Base-by-base conservation (phyloP, 2,329 filamentous ascomycete species). In the Rhinocladiella similis region DNA sequence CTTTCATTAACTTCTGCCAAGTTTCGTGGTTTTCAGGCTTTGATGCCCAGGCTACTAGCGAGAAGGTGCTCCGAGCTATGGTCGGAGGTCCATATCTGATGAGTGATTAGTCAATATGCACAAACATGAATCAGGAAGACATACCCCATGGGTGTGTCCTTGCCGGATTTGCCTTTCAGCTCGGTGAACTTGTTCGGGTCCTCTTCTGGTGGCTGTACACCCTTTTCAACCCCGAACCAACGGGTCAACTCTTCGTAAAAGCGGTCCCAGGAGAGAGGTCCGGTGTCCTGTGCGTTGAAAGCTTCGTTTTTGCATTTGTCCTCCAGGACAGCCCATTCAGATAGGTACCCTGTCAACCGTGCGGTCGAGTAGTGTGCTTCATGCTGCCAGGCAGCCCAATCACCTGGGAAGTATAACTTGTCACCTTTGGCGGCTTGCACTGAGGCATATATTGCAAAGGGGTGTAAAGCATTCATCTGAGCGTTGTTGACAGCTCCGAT, bases 261-360 rank as follows among this genome's bases (percentile, higher is more conserved):
- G 20, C 73, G 70, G 1, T 76, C 76, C 74, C 76, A 80, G 1
- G 74, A 76, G 18, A 81, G 75, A 0, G 70, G 67, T 13, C 68
- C 72, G 4, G 72, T 75, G 49, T 83, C 79, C 29, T 67, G 67
- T 0, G 75, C 73, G 56, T 83, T 83, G 67, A 82, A 81, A 14
- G 71, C 74, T 63, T 82, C 66, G 56, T 80, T 73, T 50, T 63
- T 66, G 7, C 75, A 72, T 3, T 66, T 66, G 0, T 72, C 70
- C 1, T 70, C 74, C 18, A 83, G 64, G 0, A 76, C 76, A 0
- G 74, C 75, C 78, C 78, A 83, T 64, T 80, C 78, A 14, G 69
- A 70, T 22, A 82, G 70, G 56, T 79, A 78, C 0, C 72, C 76
- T 38, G 79, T 82, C 60, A 83, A 64, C 64, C 71, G 70, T 4